Base-by-base conservation (phyloP, 345 rosid species). In the Dovyalis caffra region DNA sequence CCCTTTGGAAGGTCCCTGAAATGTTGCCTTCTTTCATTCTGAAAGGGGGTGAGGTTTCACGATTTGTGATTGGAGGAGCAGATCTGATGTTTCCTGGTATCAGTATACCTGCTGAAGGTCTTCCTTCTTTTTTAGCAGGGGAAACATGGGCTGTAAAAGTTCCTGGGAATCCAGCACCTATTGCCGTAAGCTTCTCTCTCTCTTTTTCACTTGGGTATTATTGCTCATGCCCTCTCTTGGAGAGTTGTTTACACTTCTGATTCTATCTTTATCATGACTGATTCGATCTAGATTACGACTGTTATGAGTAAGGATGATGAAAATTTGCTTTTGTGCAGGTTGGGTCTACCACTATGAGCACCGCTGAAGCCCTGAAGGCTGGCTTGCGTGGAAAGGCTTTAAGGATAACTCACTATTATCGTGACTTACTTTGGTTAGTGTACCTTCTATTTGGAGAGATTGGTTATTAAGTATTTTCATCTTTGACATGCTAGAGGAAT, bases 41-140 rank as follows among this genome's bases (percentile, higher is more conserved):
- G 66, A 93, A 95, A 83, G 98, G 94, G 64, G 93, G 94, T 45
- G 98, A 93, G 84, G 99, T 95, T 74, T 95, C 99, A 10, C 87
- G 89, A 53, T 95, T 76, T 84, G 79, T 95, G 60, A 81, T 95
- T 53, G 98, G 99, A 68, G 99, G 99, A 73, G 99, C 99, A 33
- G 99, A 95, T 85, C 87, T 95, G 88, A 93, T 95, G 98, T 93
- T 90, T 78, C 99, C 99, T 37, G 99, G 99, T 58, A 91, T 93
- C 71, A 84, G 68, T 77, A 74, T 95, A 56, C 88, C 89, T 66
- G 74, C 87, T 15, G 87, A 91, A 81, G 99, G 97, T 66, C 80
- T 90, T 45, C 89, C 90, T 29, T 80, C 89, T 26, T 95, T 95
- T 83, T 75, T 61, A 34, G 87, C 91, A 3, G 97, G 99, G 43